Base-by-base conservation (phyloP, 805 yeast genomes). In the Yarrowia sp. region DNA sequence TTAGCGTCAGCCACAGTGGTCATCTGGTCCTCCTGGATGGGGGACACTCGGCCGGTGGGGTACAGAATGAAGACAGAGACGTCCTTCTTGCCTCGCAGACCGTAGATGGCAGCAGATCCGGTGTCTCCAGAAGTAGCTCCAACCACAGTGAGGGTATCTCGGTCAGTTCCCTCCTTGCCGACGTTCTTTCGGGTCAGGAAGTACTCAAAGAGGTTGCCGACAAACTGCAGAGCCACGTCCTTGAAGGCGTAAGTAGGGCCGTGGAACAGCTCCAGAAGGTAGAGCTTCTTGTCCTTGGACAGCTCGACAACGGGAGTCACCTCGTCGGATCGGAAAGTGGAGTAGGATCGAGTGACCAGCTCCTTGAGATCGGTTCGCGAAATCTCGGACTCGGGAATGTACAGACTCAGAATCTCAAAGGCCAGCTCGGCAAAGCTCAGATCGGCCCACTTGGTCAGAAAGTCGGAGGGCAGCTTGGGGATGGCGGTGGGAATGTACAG, bases 101-200 rank as follows among this genome's bases (percentile, higher is more conserved):
- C 99, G 80, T 95, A 95, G 73, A 95, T 95, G 71, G 99, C 99
- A 68, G 99, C 99, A 67, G 97, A 90, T 70, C 99, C 99, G 58
- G 99, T 95, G 76, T 95, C 99, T 77, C 99, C 99, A 58, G 97
- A 90, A 36, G 99, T 95, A 53, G 99, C 99, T 76, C 99, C 99
- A 70, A 95, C 97, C 72, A 95, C 98, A 46, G 99, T 95, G 75
- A 95, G 83, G 70, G 86, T 85, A 74, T 92, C 95, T 77, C 94
- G 85, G 73, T 85, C 83, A 70, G 84, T 84, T 68, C 82, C 82
- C 63, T 85, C 81, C 72, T 82, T 77, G 42, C 82, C 83, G 8
- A 82, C 80, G 76, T 95, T 95, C 74, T 86, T 85, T 79, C 97
- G 89, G 70, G 84, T 82, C 74, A 95, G 82, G 80, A 95, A 95